These are phyloP conservation scores for Sugiyamaella castrensis DNA, from an alignment of 1,139 yeast species.

Conservation along the genomic window DNA sequence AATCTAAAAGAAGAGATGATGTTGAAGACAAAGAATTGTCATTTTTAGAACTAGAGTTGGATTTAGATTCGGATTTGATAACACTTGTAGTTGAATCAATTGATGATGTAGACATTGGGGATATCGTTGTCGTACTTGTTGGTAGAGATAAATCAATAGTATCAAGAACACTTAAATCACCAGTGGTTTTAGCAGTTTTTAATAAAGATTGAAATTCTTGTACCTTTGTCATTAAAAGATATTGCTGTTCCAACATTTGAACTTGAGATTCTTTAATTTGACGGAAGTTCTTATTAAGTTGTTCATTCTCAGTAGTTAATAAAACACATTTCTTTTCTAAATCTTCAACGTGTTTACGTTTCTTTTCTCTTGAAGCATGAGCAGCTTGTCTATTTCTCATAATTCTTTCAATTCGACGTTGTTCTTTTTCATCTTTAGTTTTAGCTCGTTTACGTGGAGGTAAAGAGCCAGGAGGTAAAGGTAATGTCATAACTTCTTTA, in stretches of 20 bases:
- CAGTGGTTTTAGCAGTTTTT: slow-evolving; percentile 32
- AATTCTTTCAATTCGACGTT: slow-evolving; percentile 87
- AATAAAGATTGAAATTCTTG: slow-evolving; percentile 31
- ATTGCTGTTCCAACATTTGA: slow-evolving; percentile 28
- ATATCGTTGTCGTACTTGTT: not conserved
- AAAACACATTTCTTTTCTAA: slow-evolving; percentile 52
- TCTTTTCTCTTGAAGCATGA: slow-evolving; percentile 94
- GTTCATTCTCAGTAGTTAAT: slow-evolving; percentile 32
- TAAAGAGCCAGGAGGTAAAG: slow-evolving; percentile 46
- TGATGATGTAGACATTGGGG: not conserved
- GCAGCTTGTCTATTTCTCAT: slow-evolving; percentile 95
- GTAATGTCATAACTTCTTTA: slow-evolving; percentile 33
- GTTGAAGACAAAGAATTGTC: not conserved
- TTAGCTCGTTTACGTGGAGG: slow-evolving; percentile 97
- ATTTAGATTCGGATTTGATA: not conserved
- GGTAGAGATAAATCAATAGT: slow-evolving; percentile 10
- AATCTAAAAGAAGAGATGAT: not conserved
- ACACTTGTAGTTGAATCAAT: not conserved
- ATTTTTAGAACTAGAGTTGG: not conserved
- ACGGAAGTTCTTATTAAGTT: slow-evolving; percentile 27
- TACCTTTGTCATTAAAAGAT: slow-evolving; percentile 28
- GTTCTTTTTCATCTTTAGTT: slow-evolving; percentile 96
- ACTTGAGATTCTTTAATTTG: slow-evolving; percentile 29
- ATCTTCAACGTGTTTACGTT: slow-evolving; percentile 85
- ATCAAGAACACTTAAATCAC: slow-evolving; percentile 32